Evolutionary conservation across 2,329 filamentous ascomycete genomes (phyloP), one percentile per base, ranked within the genome.

Genomic region (Colletotrichum sansevieriae): DNA sequence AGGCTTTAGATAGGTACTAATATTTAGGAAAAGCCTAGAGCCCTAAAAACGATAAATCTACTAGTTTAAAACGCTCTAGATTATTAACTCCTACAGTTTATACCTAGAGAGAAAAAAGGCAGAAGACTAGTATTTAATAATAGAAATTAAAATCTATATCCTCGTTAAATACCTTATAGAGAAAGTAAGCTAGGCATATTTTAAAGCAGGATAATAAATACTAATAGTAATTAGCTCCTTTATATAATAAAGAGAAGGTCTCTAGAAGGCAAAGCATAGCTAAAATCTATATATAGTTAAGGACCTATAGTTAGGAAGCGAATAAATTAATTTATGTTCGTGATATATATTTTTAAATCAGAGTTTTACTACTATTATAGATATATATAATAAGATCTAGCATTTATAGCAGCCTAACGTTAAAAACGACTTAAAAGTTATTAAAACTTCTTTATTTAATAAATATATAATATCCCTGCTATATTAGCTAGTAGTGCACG

Each of bases 361-460:
- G 46, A 51, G 46, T 51, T 51, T 51, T 33, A 33, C 46, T 25
- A 11, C 46, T 51, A 25, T 51, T 10, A 18, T 18, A 51, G 46
- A 51, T 25, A 51, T 10, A 51, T 0, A 51, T 51, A n/a, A 29
- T 11, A 51, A 51, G 12, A 51, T 51, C 46, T 18, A 51, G 46
- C 18, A 51, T 51, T 33, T 25, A 10, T 51, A 18, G 46, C 1
- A 18, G 46, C 46, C 20, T 10, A n/a, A 51, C 2, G 18, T 51
- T 10, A 51, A 51, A 51, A 51, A 51, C 20, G 18, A 25, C 10
- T 51, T 51, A 18, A 51, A 51, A 51, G 22, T 51, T 51, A 11
- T 51, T 51, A 18, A 51, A 51, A 51, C 46, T 20, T n/a, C 46
- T 51, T 51, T 51, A 18, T 51, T 51, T 18, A 51, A 51, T 51